These are phyloP conservation scores for Brettanomyces naardenensis DNA, from an alignment of 805 yeast genomes.

Conservation along the genomic window DNA sequence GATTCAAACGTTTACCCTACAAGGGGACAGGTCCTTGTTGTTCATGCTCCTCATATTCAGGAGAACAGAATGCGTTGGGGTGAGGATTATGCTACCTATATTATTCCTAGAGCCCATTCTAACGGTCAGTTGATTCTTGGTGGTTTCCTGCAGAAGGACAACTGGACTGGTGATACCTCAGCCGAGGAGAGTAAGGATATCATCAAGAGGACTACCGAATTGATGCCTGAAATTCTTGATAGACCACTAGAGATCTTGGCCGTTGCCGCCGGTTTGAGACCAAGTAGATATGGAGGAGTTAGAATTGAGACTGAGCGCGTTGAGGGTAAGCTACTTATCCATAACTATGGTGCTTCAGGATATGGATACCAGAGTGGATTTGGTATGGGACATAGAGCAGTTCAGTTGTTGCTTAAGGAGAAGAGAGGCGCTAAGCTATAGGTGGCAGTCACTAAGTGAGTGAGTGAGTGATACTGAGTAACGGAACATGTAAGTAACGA, in stretches of 20 bases:
- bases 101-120: constrained; percentile 65
- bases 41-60: constrained; percentile 59
- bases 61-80: constrained; percentile 59
- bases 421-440: no score
- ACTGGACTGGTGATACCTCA: constrained; percentile 55
- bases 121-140: constrained; percentile 66
- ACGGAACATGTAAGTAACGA: no score
- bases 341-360: constrained; percentile 67
- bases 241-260: constrained; percentile 44
- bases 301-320: constrained; percentile 52
- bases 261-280: constrained; percentile 70
- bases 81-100: constrained; percentile 51
- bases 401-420: constrained; percentile 17
- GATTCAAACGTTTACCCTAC: constrained; percentile 62
- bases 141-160: constrained; percentile 59
- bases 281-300: constrained; percentile 68
- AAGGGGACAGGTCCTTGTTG: constrained; percentile 73
- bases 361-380: constrained; percentile 62
- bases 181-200: constrained; percentile 54
- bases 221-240: constrained; percentile 42
- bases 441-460: no score
- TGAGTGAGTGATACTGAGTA: no score
- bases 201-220: constrained; percentile 44
- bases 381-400: constrained; percentile 50
- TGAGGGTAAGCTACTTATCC: constrained; percentile 42